These are phyloP conservation scores for Cladophialophora bantiana DNA, from an alignment of 2,329 filamentous ascomycete genomes.

Conservation along the genomic window DNA sequence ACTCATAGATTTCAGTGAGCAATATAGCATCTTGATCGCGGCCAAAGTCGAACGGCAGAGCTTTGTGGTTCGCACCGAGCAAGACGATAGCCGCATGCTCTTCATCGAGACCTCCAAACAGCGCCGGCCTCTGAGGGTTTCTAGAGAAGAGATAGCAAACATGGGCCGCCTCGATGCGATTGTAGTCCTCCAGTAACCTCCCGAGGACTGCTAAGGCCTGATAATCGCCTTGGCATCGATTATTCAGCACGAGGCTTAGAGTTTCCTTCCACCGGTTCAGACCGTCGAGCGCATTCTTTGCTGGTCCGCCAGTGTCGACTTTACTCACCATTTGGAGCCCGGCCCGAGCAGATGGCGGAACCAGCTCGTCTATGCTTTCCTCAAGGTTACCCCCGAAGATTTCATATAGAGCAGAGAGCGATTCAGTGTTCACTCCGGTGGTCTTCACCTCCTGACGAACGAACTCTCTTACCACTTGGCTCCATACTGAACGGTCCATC, in stretches of 20 bases:
- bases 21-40: slow-evolving; percentile 86
- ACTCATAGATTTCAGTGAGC: slow-evolving; percentile 96
- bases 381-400: slow-evolving; percentile 92
- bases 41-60: slow-evolving; percentile 73
- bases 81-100: slow-evolving; percentile 78
- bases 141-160: slow-evolving; percentile 91
- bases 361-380: slow-evolving; percentile 93
- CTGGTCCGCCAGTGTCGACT: slow-evolving; percentile 64
- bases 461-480: slow-evolving; percentile 93
- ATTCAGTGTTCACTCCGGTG: slow-evolving; percentile 78
- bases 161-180: slow-evolving; percentile 87
- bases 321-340: slow-evolving; percentile 90
- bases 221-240: slow-evolving; percentile 80
- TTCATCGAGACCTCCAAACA: slow-evolving; percentile 86
- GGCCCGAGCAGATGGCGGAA: slow-evolving; percentile 88
- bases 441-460: slow-evolving; percentile 93
- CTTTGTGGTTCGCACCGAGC: slow-evolving; percentile 81
- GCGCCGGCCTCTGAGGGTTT: slow-evolving; percentile 56
- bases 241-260: slow-evolving; percentile 81
- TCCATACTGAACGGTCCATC: slow-evolving; percentile 76
- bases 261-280: slow-evolving; percentile 96
- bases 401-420: slow-evolving; percentile 89
- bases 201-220: slow-evolving; percentile 81
- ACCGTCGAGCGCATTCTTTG: slow-evolving; percentile 79
- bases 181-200: slow-evolving; percentile 81